Evolutionary conservation across 2,329 filamentous ascomycete species (phyloP).

Genomic region (Colletotrichum cuscutae): DNA sequence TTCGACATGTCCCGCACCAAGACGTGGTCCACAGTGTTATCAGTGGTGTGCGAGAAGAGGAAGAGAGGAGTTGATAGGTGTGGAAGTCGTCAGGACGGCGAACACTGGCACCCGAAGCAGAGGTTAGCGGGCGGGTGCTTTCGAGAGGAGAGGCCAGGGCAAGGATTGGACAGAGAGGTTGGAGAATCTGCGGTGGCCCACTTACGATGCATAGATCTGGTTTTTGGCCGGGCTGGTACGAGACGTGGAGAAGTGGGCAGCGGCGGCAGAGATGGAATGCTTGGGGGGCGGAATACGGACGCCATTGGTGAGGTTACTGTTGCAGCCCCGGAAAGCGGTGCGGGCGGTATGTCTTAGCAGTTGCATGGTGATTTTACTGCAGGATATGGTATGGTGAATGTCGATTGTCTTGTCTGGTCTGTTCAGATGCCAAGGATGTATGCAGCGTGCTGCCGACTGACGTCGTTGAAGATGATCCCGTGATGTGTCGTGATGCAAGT

Average conservation of each 20-base stretch:
- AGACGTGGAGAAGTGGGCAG: constrained; percentile 29
- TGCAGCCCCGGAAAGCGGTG: constrained; percentile 23
- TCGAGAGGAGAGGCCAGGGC: background rate
- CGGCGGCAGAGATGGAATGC: constrained; percentile 2
- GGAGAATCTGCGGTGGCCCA: constrained; percentile 7
- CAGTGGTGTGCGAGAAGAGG: constrained; percentile 64
- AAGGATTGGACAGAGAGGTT: background rate
- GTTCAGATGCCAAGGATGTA: background rate
- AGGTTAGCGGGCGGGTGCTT: constrained; percentile 1
- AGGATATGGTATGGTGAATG: background rate
- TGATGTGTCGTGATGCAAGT: constrained; percentile 10
- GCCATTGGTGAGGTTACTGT: constrained; percentile 7
- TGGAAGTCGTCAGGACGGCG: constrained; percentile 64
- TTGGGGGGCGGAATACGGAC: constrained; percentile 1
- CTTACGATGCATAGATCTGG: constrained; percentile 49
- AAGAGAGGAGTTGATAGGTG: constrained; percentile 65
- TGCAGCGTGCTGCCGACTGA: constrained; percentile 11
- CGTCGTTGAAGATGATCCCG: constrained; percentile 6
- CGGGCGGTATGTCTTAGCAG: constrained; percentile 23
- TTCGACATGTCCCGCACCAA: constrained; percentile 65
- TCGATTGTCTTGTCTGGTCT: constrained; percentile 3
- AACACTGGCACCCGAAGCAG: constrained; percentile 51
- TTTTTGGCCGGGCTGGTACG: constrained; percentile 41
- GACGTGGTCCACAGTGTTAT: constrained; percentile 70
- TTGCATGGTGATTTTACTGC: constrained; percentile 3